A percentile compares a stretch with the other conserved stretches of the same genome.
Conservation (phyloP, 768 basidiomycete species). For the Mycena chlorophos region DNA sequence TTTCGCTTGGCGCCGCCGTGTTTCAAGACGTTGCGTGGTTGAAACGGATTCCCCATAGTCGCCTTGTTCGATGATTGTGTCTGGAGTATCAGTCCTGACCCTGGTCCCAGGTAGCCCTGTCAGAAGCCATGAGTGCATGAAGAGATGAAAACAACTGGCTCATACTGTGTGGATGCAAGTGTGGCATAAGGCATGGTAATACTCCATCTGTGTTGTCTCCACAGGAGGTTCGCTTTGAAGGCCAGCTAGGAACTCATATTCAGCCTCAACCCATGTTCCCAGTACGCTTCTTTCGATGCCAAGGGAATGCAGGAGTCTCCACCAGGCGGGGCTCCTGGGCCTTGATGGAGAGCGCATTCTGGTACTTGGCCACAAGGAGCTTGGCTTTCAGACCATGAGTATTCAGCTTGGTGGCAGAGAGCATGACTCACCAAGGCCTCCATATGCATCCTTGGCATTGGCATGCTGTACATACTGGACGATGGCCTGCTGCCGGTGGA, state of each 20-base stretch:
- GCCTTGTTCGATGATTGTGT: background rate
- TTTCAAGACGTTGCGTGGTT: too few relatives aligned
- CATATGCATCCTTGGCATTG: background rate
- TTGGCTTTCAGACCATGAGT: background rate
- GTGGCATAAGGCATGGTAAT: background rate
- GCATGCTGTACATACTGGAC: background rate
- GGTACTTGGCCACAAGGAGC: background rate
- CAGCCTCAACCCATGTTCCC: background rate
- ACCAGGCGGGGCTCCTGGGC: background rate
- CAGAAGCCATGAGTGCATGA: background rate
- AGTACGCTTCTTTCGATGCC: background rate
- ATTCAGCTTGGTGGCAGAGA: background rate
- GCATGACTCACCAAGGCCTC: background rate
- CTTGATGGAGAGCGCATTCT: background rate
- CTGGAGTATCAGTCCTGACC: background rate
- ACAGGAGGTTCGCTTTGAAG: background rate
- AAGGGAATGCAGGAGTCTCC: background rate
- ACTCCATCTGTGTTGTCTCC: too few relatives aligned
- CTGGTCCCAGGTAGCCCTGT: background rate
- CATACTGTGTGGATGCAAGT: background rate
- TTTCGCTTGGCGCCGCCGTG: too few relatives aligned
- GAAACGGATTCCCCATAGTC: background rate
- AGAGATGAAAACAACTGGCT: background rate
- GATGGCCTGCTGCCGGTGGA: background rate
- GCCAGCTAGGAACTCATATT: background rate